Percentiles rank a stretch among this genome's conserved stretches.
Evolutionary conservation across 2,329 filamentous ascomycete species (phyloP).

Genomic region (Tolypocladium cylindrosporum): DNA sequence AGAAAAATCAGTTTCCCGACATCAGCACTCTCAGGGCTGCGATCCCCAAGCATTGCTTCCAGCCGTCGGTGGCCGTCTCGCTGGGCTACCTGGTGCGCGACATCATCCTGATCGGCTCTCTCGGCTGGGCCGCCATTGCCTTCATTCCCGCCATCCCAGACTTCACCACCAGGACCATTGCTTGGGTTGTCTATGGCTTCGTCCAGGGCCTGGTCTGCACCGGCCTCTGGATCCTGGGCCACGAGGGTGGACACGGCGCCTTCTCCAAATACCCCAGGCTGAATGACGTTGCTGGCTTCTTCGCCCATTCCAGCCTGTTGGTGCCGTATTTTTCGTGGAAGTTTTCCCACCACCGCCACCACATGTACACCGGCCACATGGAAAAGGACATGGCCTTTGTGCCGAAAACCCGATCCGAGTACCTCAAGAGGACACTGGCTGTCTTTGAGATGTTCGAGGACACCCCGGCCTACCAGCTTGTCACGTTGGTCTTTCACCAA

Average conservation of each 20-base stretch:
- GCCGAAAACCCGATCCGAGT: slow-evolving; percentile 28
- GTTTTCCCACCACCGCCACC: slow-evolving; percentile 58
- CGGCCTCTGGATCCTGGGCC: slow-evolving; percentile 60
- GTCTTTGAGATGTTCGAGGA: neutral
- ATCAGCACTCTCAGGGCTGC: slow-evolving; percentile 34
- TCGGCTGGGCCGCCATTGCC: neutral
- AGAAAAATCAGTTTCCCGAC: slow-evolving; percentile 25
- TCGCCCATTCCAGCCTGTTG: slow-evolving; percentile 52
- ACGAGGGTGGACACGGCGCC: slow-evolving; percentile 61
- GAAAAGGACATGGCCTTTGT: slow-evolving; percentile 59
- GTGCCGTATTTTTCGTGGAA: slow-evolving; percentile 68
- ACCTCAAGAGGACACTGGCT: slow-evolving; percentile 11
- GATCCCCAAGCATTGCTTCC: neutral
- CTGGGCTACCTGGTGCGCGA: neutral
- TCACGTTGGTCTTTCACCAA: neutral
- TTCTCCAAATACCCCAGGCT: slow-evolving; percentile 46
- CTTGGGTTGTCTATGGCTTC: slow-evolving; percentile 52
- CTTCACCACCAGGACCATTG: slow-evolving; percentile 23
- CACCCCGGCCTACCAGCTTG: neutral
- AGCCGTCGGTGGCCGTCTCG: slow-evolving; percentile 42
- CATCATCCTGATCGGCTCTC: neutral
- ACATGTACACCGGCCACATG: slow-evolving; percentile 58
- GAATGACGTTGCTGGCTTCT: slow-evolving; percentile 55
- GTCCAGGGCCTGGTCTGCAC: slow-evolving; percentile 56
- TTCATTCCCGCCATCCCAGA: neutral